Evolutionary conservation across 768 basidiomycete species (phyloP), one percentile per base, ranked within the genome.

Genomic region (Suillus cothurnatus): DNA sequence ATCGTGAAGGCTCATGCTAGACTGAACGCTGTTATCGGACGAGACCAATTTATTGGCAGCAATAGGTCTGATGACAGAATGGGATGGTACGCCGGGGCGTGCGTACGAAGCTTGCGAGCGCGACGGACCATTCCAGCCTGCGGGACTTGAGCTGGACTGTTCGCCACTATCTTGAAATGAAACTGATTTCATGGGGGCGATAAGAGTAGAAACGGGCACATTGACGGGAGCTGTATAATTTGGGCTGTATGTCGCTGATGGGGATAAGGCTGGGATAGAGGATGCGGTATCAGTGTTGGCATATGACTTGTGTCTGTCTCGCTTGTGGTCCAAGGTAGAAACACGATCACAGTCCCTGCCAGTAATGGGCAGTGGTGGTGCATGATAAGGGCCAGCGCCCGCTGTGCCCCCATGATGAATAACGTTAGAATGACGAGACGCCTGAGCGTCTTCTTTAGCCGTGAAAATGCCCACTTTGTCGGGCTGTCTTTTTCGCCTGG

Each of bases 391-490:
- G 21, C 78, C 77, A 31, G 80, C 80, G 65, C 85, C 85, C 14
- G 85, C 78, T 21, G 76, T 81, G 66, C 85, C 86, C 53, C 81
- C 80, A 6, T 80, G 79, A 61, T 82, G 73, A 1, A 81, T 81
- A 36, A 84, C 75, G 12, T 76, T 73, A 62, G 77, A 78, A 7
- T 82, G 75, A 62, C 80, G 82, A 3, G 80, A 78, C 41, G 77
- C 71, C 12, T 78, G 70, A 0, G 73, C 73, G 47, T 83, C 83
- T 59, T 85, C 81, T 63, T 81, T 80, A 1, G 81, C 78, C 1
- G 81, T 77, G 73, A 11, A 78, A 71, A 67, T 74, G 63, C 77
- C 75, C 17, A 77, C 76, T 47, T 80, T 72, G 31, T 73, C 71
- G 26, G 70, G 71, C 38, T 77, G 72, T 59, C 72, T 70, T 43